Conservation (phyloP, 805 yeast species). For the Ogataea wickerhamii region DNA sequence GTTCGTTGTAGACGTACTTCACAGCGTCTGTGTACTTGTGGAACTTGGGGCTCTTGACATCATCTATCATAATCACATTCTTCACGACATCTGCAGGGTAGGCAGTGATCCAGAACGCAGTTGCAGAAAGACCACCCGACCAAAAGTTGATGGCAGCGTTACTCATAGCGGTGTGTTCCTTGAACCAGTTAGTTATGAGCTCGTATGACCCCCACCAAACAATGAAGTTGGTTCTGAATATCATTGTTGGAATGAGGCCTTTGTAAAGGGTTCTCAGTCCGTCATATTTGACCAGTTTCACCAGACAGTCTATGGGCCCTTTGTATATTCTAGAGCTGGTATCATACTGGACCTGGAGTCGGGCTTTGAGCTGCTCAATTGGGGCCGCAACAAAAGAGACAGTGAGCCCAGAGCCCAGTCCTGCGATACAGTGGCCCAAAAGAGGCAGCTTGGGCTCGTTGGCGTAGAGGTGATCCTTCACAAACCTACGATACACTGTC, state of each 20-base stretch:
- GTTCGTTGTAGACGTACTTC: constrained; percentile 55
- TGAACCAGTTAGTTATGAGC: constrained; percentile 65
- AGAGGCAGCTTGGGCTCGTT: constrained; percentile 66
- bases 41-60: constrained; percentile 66
- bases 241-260: constrained; percentile 81
- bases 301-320: constrained; percentile 79
- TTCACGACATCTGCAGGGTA: constrained; percentile 88
- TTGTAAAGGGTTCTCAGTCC: constrained; percentile 75
- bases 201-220: constrained; percentile 97
- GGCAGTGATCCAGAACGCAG: constrained; percentile 85
- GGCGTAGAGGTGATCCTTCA: constrained; percentile 61
- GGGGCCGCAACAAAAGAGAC: constrained; percentile 96
- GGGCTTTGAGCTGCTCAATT: constrained; percentile 82
- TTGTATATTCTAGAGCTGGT: constrained; percentile 59
- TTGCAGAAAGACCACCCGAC: constrained; percentile 87
- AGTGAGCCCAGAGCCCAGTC: constrained; percentile 85
- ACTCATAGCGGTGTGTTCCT: constrained; percentile 59
- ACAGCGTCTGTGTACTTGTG: constrained; percentile 72
- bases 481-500: constrained; percentile 66
- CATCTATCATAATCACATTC: constrained; percentile 79
- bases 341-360: constrained; percentile 87
- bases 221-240: constrained; percentile 80
- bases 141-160: constrained; percentile 78
- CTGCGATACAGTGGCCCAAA: constrained; percentile 70
- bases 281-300: constrained; percentile 51